Evolutionary conservation across 371 early-diverging fungal species (phyloP).

Genomic region (Mucor indicus): DNA sequence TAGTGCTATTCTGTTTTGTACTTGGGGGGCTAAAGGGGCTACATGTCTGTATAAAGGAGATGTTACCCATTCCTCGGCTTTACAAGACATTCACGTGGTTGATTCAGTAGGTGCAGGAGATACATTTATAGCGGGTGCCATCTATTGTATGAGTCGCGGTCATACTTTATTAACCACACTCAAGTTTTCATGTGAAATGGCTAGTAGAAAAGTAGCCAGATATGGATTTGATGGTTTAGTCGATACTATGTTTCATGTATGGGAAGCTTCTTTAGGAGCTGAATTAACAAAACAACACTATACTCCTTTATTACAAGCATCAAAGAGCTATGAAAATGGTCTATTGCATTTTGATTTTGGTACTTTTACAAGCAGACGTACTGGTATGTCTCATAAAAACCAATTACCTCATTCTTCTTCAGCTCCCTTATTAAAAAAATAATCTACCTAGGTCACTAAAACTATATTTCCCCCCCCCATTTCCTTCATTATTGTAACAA

Average conservation of each 20-base stretch:
- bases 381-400: conserved; percentile 6
- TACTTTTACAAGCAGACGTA: conserved; percentile 11
- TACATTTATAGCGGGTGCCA: conserved; percentile 68
- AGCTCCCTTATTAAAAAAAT: conserved; percentile 4
- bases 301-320: conserved; percentile 5
- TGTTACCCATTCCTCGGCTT: conserved; percentile 4
- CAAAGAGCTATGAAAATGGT: conserved; percentile 16
- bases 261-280: conserved; percentile 10
- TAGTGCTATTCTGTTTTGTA: conserved; percentile 55
- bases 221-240: conserved; percentile 47
- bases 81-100: conserved; percentile 21
- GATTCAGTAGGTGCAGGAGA: conserved; percentile 72
- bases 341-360: conserved; percentile 10
- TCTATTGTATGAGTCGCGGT: conserved; percentile 29
- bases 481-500: too few relatives aligned
- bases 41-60: conserved; percentile 42
- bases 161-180: conserved; percentile 21
- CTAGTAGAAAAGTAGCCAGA: conserved; percentile 60
- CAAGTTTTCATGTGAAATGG: conserved; percentile 54
- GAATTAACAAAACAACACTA: conserved; percentile 9
- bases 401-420: conserved; percentile 11
- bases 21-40: conserved; percentile 64
- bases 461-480: too few relatives aligned
- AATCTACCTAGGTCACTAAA: too few relatives aligned
- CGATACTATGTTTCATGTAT: conserved; percentile 9